Percentiles rank a stretch among this genome's conserved stretches.
Conservation (phyloP, 2,329 filamentous ascomycete genomes). For the Pseudopithomyces chartarum region DNA sequence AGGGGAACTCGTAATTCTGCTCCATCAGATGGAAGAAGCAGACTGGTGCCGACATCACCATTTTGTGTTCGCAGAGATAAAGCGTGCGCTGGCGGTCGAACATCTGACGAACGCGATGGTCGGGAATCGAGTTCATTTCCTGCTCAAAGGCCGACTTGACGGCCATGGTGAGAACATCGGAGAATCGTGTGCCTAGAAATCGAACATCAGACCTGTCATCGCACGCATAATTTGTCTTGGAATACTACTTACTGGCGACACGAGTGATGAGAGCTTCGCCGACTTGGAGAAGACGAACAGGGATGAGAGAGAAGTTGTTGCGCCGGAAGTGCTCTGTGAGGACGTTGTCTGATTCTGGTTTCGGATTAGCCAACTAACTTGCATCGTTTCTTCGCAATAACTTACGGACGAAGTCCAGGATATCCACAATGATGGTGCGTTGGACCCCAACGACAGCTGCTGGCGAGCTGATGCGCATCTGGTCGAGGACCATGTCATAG, state of each 20-base stretch:
- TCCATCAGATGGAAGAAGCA: constrained; percentile 1
- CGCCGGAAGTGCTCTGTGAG: background rate
- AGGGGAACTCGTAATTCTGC: background rate
- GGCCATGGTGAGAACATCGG: background rate
- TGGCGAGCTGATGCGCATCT: background rate
- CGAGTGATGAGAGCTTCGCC: background rate
- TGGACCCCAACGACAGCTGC: background rate
- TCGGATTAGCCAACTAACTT: background rate
- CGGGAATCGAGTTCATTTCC: background rate
- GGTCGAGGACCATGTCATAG: background rate
- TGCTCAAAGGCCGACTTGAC: background rate
- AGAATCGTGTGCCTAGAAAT: background rate
- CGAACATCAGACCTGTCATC: too few species aligned
- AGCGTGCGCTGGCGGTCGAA: background rate
- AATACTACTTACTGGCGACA: background rate
- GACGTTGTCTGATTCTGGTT: background rate
- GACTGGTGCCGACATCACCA: background rate
- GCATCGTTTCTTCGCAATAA: background rate
- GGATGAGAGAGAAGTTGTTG: background rate
- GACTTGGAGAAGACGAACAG: background rate
- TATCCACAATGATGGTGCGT: background rate
- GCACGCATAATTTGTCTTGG: too few species aligned
- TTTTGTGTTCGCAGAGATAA: background rate
- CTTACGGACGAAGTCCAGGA: background rate
- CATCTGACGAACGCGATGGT: background rate